Base-by-base conservation (phyloP, 352 stramenopile genomes). In the Phytophthora vignae region DNA sequence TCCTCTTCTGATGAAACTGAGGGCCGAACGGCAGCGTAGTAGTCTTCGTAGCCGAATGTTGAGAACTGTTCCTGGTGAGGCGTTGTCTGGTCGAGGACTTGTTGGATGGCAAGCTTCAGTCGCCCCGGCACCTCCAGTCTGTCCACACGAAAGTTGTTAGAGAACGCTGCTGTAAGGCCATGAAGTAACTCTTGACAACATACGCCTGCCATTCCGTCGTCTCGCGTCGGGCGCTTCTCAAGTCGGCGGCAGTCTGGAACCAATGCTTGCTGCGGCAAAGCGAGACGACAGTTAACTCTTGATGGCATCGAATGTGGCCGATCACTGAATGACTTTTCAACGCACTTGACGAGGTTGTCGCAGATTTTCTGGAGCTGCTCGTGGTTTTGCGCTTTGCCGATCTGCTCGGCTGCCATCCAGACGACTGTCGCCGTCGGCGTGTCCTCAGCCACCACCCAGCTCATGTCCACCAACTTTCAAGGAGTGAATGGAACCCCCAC, bases 101-200 rank as follows among this genome's bases (percentile, higher is more conserved):
- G 75, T 57, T 92, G 79, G 50, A 92, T 82, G 0, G 84, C 82
- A 33, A 92, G 88, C 61, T 92, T 92, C 40, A 92, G 56, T 12
- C 84, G 77, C 6, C 70, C 78, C 3, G 84, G 82, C 1, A 92
- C 66, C 27, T 90, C 79, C 4, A 92, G 54, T 12, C 84, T 92
- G 49, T 9, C 10, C 15, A 19, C 40, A 48, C 40, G 19, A 17
- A 21, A 2, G 4, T 48, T 5, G 14, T 48, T 19, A 48, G 40
- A 48, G 40, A 40, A 40, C 2, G 0, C 5, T 48, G 12, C 12
- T 48, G 14, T 48, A 21, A 15, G 36, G 27, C 4, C 33, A n/a
- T 19, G 40, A 17, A 48, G 5, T 1, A 33, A 1, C 3, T 14
- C 29, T 15, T 27, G 10, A 9, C 0, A 50, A 78, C 81, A 19